Conservation (phyloP, 2,329 filamentous ascomycete species). For the Nemania serpens region DNA sequence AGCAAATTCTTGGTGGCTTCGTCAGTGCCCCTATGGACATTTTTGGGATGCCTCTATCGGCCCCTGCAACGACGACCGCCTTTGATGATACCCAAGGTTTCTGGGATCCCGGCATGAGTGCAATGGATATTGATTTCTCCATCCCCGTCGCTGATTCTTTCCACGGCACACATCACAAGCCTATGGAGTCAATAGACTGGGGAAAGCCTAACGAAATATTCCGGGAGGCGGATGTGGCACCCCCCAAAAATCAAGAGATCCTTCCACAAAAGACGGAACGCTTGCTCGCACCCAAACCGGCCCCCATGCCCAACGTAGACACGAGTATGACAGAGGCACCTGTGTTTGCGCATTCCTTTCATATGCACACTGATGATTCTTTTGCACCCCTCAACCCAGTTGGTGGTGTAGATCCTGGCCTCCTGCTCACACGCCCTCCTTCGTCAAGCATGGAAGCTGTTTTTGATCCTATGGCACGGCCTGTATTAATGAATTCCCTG, state of each 20-base stretch:
- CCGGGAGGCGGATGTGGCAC: slow-evolving; percentile 49
- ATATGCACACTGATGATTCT: slow-evolving; percentile 53
- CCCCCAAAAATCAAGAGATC: slow-evolving; percentile 45
- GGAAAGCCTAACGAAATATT: slow-evolving; percentile 59
- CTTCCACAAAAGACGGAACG: slow-evolving; percentile 49
- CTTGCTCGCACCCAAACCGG: slow-evolving; percentile 56
- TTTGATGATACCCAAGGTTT: slow-evolving; percentile 53
- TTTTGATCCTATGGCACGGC: slow-evolving; percentile 41
- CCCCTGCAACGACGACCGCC: slow-evolving; percentile 54
- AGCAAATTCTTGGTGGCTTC: slow-evolving; percentile 50
- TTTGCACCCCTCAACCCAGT: slow-evolving; percentile 52
- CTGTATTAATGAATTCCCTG: slow-evolving; percentile 37
- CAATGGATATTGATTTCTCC: slow-evolving; percentile 65
- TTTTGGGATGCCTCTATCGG: slow-evolving; percentile 65
- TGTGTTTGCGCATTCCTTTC: slow-evolving; percentile 49
- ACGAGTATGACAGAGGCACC: slow-evolving; percentile 45
- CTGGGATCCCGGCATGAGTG: slow-evolving; percentile 62
- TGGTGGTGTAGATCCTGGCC: slow-evolving; percentile 61
- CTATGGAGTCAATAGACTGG: slow-evolving; percentile 62
- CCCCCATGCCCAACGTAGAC: slow-evolving; percentile 46
- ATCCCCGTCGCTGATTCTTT: slow-evolving; percentile 52
- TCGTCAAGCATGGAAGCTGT: slow-evolving; percentile 52
- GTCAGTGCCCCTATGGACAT: slow-evolving; percentile 57
- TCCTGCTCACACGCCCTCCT: slow-evolving; percentile 59
- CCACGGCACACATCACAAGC: slow-evolving; percentile 49